Percentiles rank a stretch among this genome's conserved stretches.
Conservation (phyloP, 805 yeast genomes). For the Schwanniomyces yamadae region DNA sequence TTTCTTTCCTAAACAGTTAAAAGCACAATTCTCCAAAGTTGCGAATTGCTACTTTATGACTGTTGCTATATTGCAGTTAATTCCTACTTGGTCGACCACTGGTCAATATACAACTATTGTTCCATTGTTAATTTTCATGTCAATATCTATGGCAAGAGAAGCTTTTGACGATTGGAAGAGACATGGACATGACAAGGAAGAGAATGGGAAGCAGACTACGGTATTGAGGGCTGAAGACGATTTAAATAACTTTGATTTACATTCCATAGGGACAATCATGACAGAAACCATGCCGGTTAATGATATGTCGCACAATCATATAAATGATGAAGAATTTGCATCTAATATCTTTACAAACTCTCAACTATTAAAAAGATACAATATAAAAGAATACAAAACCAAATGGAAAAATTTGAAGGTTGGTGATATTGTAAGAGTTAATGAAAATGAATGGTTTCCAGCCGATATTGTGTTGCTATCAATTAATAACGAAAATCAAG, state of each 20-base stretch:
- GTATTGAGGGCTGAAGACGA: conserved; percentile 32
- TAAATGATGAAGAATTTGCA: conserved; percentile 5
- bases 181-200: conserved; percentile 80
- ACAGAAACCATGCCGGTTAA: conserved; percentile 30
- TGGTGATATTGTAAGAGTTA: conserved; percentile 78
- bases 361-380: conserved; percentile 25
- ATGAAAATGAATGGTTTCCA: conserved; percentile 89
- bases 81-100: conserved; percentile 96
- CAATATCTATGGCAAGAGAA: conserved; percentile 87
- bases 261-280: conserved; percentile 36
- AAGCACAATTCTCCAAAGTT: conserved; percentile 87
- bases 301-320: conserved; percentile 4
- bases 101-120: conserved; percentile 93
- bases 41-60: conserved; percentile 90
- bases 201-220: conserved; percentile 53
- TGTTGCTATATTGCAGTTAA: conserved; percentile 91
- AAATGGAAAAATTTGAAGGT: conserved; percentile 80
- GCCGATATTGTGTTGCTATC: conserved; percentile 81
- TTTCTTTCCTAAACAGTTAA: conserved; percentile 83
- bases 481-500: conserved; percentile 61
- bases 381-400: conserved; percentile 29
- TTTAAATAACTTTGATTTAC: conserved; percentile 31
- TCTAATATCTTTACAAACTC: conserved; percentile 13
- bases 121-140: conserved; percentile 81
- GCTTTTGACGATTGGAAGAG: conserved; percentile 92